A percentile compares a stretch with the other conserved stretches of the same genome.
Evolutionary conservation across 371 early-diverging fungal genomes (phyloP).

Genomic region (Lichtheimia ornata): DNA sequence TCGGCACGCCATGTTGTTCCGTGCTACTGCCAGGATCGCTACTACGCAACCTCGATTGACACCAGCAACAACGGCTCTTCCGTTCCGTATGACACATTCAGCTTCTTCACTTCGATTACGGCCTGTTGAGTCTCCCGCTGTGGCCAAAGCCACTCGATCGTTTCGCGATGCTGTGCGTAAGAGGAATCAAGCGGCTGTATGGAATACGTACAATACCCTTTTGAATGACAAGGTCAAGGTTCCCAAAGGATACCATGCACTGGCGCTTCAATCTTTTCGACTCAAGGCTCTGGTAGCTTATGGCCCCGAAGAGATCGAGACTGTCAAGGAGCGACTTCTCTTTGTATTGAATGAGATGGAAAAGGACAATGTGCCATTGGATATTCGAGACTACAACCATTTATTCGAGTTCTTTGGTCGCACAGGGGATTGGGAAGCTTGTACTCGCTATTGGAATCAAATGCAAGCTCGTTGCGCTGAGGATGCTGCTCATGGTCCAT

Average conservation of each 20-base stretch:
- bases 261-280: constrained; percentile 39
- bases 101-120: background rate
- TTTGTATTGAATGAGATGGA: constrained; percentile 35
- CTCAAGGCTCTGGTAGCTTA: constrained; percentile 27
- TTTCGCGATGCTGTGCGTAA: constrained; percentile 35
- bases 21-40: too few species aligned
- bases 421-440: constrained; percentile 29
- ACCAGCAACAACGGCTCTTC: too few species aligned
- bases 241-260: constrained; percentile 30
- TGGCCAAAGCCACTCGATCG: constrained; percentile 11
- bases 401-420: constrained; percentile 46
- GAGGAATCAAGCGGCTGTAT: constrained; percentile 33
- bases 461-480: constrained; percentile 7
- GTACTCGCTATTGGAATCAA: constrained; percentile 25
- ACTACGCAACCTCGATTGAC: too few species aligned
- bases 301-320: constrained; percentile 24
- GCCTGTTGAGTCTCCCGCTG: background rate
- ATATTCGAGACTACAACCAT: constrained; percentile 48
- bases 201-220: constrained; percentile 39
- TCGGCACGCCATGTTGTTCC: too few species aligned
- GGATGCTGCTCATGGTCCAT: background rate
- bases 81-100: constrained; percentile 1
- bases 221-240: constrained; percentile 18
- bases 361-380: constrained; percentile 9
- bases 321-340: constrained; percentile 28